These are phyloP conservation scores for Irpex sp. DNA, from an alignment of 1,284 basidiomycete genomes.

Conservation along the genomic window DNA sequence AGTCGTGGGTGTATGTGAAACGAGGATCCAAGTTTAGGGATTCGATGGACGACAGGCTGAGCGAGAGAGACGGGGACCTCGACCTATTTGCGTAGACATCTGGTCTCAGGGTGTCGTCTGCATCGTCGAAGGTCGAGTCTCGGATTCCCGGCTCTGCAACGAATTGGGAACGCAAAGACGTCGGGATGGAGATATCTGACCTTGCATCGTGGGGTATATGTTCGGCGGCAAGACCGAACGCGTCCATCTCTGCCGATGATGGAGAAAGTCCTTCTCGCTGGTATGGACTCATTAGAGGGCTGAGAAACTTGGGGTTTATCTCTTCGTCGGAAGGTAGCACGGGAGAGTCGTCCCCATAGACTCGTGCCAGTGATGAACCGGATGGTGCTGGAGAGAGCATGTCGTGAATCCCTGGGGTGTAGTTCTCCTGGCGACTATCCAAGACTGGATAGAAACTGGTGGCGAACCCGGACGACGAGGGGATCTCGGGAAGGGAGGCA, in stretches of 20 bases:
- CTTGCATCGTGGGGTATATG: conserved; percentile 13
- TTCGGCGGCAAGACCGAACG: conserved; percentile 22
- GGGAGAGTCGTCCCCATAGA: conserved; percentile 19
- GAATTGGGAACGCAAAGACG: conserved; percentile 18
- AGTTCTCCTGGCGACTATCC: conserved; percentile 1
- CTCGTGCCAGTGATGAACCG: conserved; percentile 7
- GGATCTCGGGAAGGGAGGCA: not conserved
- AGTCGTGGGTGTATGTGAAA: not conserved
- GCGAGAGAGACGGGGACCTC: not conserved
- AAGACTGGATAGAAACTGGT: conserved; percentile 14
- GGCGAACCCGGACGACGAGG: conserved; percentile 4
- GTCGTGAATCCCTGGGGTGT: conserved; percentile 1
- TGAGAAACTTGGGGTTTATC: not conserved
- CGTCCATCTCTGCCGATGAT: conserved; percentile 23
- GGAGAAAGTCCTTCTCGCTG: conserved; percentile 8
- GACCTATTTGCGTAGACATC: not conserved
- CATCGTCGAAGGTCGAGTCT: not conserved
- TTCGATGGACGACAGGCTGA: not conserved
- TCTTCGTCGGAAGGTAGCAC: conserved; percentile 19
- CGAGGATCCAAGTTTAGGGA: not conserved
- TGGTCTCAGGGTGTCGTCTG: not conserved
- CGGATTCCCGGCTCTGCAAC: not conserved
- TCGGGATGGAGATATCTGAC: conserved; percentile 21
- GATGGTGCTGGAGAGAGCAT: conserved; percentile 6
- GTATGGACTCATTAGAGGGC: not conserved